These are phyloP conservation scores for Torulaspora quercuum DNA, from an alignment of 805 yeast genomes.

Conservation along the genomic window DNA sequence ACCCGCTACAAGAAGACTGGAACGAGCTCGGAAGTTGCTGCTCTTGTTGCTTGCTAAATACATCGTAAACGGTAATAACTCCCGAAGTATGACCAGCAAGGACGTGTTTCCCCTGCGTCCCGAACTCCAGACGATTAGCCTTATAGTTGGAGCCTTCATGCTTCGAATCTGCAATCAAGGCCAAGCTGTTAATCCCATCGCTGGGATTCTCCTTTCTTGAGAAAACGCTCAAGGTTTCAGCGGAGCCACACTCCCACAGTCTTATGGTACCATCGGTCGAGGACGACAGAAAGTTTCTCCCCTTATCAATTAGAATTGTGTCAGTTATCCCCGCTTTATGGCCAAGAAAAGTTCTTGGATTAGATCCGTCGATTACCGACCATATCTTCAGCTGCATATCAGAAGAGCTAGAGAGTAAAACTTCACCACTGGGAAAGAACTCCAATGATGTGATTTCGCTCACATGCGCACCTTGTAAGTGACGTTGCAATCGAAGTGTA, in stretches of 20 bases:
- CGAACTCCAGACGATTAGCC: constrained; percentile 45
- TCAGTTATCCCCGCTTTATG: constrained; percentile 51
- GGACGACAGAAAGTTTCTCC: constrained; percentile 61
- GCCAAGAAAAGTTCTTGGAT: constrained; percentile 49
- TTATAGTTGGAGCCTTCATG: constrained; percentile 2
- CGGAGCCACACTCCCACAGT: constrained; percentile 71
- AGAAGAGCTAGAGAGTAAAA: constrained; percentile 53
- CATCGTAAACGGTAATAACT: constrained; percentile 42
- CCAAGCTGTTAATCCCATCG: constrained; percentile 39
- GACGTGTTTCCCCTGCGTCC: constrained; percentile 44
- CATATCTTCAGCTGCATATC: constrained; percentile 63
- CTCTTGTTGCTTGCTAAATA: constrained; percentile 29
- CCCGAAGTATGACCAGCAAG: constrained; percentile 44
- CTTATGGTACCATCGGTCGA: constrained; percentile 53
- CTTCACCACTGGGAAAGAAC: constrained; percentile 66
- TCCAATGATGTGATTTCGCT: constrained; percentile 42
- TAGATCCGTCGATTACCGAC: constrained; percentile 47
- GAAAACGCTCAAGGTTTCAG: constrained; percentile 43
- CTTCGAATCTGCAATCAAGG: constrained; percentile 3
- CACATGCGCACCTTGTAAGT: constrained; percentile 46
- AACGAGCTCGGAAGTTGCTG: constrained; percentile 29
- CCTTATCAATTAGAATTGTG: constrained; percentile 53
- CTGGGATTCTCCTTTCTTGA: constrained; percentile 34
- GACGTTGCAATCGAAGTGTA: constrained; percentile 14
- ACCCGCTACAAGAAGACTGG: constrained; percentile 26